Evolutionary conservation across 1,284 basidiomycete genomes (phyloP).

Genomic region (Xerocomus minutiporus): DNA sequence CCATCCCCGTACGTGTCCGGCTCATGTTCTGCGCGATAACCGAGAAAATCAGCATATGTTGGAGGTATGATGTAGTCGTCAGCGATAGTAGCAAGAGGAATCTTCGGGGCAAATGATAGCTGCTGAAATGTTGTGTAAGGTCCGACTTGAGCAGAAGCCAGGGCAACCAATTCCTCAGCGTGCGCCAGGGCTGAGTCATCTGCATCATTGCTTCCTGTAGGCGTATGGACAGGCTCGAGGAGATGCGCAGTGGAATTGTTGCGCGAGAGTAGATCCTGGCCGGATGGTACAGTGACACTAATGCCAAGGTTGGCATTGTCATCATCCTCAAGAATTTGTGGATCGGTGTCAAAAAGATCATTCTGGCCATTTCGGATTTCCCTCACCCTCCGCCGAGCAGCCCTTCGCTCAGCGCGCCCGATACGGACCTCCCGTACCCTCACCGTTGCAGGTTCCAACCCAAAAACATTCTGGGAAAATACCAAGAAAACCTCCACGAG

Average conservation of each 20-base stretch:
- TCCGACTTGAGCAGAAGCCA: slow-evolving; percentile 66
- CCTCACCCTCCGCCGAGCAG: slow-evolving; percentile 70
- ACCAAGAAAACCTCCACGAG: slow-evolving; percentile 84
- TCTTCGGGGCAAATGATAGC: slow-evolving; percentile 73
- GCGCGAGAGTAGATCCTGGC: slow-evolving; percentile 23
- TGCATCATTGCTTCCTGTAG: slow-evolving; percentile 25
- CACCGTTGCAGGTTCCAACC: slow-evolving; percentile 83
- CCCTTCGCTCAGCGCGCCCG: slow-evolving; percentile 77
- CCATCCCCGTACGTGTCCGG: slow-evolving; percentile 43
- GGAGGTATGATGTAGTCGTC: slow-evolving; percentile 87
- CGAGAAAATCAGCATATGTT: slow-evolving; percentile 73
- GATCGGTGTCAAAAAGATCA: slow-evolving; percentile 41
- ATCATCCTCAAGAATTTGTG: slow-evolving; percentile 45
- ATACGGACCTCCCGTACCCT: slow-evolving; percentile 87
- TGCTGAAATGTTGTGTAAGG: slow-evolving; percentile 89
- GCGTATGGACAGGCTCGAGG: slow-evolving; percentile 17
- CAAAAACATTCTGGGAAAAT: slow-evolving; percentile 85
- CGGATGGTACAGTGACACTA: slow-evolving; percentile 47
- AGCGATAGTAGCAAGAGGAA: slow-evolving; percentile 79
- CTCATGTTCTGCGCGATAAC: slow-evolving; percentile 61
- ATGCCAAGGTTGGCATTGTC: slow-evolving; percentile 62
- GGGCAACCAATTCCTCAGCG: slow-evolving; percentile 65
- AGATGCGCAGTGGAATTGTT: slow-evolving; percentile 28
- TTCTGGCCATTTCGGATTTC: slow-evolving; percentile 54
- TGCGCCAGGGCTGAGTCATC: slow-evolving; percentile 34